These are phyloP conservation scores for Circinella minor DNA, from an alignment of 371 early-diverging fungal genomes.

Conservation along the genomic window DNA sequence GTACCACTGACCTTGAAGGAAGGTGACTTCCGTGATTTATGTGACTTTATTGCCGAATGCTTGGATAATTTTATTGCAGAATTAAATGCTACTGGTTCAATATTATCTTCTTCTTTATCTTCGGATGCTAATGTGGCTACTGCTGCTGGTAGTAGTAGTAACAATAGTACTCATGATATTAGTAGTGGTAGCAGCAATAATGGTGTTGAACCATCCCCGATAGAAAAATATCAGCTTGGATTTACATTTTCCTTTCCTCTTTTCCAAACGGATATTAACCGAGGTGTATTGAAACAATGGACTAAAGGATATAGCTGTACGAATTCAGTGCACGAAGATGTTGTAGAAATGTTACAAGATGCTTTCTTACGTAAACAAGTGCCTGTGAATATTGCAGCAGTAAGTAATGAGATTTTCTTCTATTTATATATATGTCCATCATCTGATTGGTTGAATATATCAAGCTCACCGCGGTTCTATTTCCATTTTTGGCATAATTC, in stretches of 20 bases:
- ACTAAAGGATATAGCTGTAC: constrained; percentile 88
- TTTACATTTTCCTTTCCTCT: constrained; percentile 97
- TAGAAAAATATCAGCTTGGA: constrained; percentile 60
- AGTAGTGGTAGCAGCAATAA: not conserved
- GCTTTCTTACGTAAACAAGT: constrained; percentile 79
- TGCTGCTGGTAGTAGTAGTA: too few relatives aligned
- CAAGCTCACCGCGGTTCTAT: not conserved
- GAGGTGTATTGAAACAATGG: constrained; percentile 89
- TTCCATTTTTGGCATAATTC: constrained; percentile 1
- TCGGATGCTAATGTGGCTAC: too few relatives aligned
- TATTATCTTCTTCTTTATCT: too few relatives aligned
- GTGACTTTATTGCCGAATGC: constrained; percentile 90
- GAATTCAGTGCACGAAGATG: constrained; percentile 79
- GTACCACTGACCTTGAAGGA: constrained; percentile 41
- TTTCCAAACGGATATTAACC: constrained; percentile 76
- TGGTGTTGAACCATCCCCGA: not conserved
- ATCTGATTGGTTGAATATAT: constrained; percentile 1
- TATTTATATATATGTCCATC: not conserved
- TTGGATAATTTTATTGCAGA: constrained; percentile 75
- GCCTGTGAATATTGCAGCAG: constrained; percentile 80
- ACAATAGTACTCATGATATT: too few relatives aligned
- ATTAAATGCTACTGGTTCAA: too few relatives aligned
- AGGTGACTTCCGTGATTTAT: constrained; percentile 67
- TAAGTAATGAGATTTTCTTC: constrained; percentile 20
- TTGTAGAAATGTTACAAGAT: constrained; percentile 82